Conservation (phyloP, 2,329 filamentous ascomycete species). For the Taxawa tesnikishii region DNA sequence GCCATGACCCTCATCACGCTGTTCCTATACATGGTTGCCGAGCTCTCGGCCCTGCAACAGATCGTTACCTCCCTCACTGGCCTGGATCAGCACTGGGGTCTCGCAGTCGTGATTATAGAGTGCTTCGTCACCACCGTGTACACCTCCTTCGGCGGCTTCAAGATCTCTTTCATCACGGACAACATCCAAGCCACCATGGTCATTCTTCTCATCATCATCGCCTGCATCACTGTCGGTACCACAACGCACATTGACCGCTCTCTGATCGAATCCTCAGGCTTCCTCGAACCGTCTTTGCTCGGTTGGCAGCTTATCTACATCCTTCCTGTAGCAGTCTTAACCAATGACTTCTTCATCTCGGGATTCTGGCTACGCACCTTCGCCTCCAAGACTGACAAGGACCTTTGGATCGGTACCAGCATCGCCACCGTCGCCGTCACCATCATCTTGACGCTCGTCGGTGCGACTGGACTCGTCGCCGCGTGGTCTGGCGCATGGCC, state of each 20-base stretch:
- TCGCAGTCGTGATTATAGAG: constrained; percentile 67
- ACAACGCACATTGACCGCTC: constrained; percentile 59
- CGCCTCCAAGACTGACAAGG: constrained; percentile 64
- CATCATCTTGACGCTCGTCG: constrained; percentile 60
- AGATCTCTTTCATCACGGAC: constrained; percentile 74
- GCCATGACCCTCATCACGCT: constrained; percentile 68
- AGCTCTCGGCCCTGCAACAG: constrained; percentile 70
- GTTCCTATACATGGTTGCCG: constrained; percentile 78
- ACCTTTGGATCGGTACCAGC: constrained; percentile 63
- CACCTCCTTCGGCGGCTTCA: constrained; percentile 67
- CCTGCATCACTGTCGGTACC: constrained; percentile 64
- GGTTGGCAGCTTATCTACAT: constrained; percentile 84
- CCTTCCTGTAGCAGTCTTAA: constrained; percentile 65
- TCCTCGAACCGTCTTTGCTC: constrained; percentile 56
- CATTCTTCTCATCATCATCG: constrained; percentile 59
- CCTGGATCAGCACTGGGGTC: constrained; percentile 55
- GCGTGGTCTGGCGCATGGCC: constrained; percentile 60
- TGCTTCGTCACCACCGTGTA: constrained; percentile 71
- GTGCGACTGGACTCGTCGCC: constrained; percentile 60
- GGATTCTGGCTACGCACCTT: constrained; percentile 79
- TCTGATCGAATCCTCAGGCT: constrained; percentile 55
- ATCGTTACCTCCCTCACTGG: constrained; percentile 65
- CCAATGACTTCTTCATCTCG: constrained; percentile 79
- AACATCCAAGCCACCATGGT: constrained; percentile 74
- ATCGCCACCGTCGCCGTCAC: constrained; percentile 54